A percentile compares a stretch with the other conserved stretches of the same genome.
Conservation (phyloP, 1,139 yeast species). For the Magnusiomyces fungicola region DNA sequence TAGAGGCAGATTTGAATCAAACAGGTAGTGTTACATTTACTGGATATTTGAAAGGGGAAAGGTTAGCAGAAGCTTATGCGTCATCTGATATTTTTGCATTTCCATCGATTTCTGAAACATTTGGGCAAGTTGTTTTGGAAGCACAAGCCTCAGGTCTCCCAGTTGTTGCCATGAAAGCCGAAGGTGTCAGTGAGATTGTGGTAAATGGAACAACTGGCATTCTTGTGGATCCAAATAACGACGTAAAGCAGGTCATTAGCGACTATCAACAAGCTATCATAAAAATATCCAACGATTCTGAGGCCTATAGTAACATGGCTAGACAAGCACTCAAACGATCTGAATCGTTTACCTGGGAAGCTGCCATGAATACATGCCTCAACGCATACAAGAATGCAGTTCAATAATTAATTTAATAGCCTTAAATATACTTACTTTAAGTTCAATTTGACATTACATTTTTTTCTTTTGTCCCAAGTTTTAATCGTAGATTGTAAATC, state of each 20-base stretch:
- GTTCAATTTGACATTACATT: too few relatives aligned
- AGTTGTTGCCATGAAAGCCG: constrained; percentile 17
- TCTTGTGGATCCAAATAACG: constrained; percentile 11
- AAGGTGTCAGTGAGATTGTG: constrained; percentile 18
- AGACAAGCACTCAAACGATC: constrained; percentile 14
- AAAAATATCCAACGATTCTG: constrained; percentile 7
- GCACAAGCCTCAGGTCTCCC: constrained; percentile 21
- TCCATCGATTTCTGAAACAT: constrained; percentile 19
- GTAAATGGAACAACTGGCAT: constrained; percentile 13
- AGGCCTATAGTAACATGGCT: constrained; percentile 11
- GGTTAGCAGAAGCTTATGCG: constrained; percentile 19
- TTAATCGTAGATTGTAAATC: too few relatives aligned
- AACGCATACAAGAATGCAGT: constrained; percentile 13
- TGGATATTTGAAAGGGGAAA: constrained; percentile 19
- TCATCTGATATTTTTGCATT: constrained; percentile 20
- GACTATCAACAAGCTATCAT: constrained; percentile 10
- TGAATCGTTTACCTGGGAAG: constrained; percentile 15
- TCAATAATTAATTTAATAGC: too few relatives aligned
- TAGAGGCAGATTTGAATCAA: constrained; percentile 14
- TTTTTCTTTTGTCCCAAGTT: too few relatives aligned
- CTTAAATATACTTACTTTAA: too few relatives aligned
- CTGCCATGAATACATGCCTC: constrained; percentile 16
- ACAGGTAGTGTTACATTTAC: constrained; percentile 18
- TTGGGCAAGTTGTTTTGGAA: constrained; percentile 22
- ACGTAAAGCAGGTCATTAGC: constrained; percentile 2